These are phyloP conservation scores for Marasmius fiardii DNA, from an alignment of 1,284 basidiomycete genomes.

Conservation along the genomic window DNA sequence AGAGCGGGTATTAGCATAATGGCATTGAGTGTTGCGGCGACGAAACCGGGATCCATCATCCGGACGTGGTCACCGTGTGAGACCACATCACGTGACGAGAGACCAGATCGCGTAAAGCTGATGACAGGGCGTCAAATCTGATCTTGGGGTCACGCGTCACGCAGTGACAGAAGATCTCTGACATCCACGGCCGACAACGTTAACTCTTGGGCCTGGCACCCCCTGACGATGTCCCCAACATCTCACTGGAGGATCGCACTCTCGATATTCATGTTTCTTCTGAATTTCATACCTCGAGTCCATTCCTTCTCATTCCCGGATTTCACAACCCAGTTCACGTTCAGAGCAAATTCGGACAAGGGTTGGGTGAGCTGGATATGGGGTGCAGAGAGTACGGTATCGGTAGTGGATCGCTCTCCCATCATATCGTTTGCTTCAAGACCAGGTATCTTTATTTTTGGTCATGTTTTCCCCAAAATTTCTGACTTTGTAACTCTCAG, in stretches of 20 bases:
- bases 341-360: slow-evolving; percentile 33
- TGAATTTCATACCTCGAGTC: not conserved
- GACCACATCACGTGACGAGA: too few species aligned
- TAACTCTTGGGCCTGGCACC: too few species aligned
- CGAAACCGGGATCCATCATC: too few species aligned
- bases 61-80: too few species aligned
- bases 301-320: slow-evolving; percentile 1
- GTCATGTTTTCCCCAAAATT: not conserved
- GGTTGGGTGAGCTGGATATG: slow-evolving; percentile 65
- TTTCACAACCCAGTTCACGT: slow-evolving; percentile 1
- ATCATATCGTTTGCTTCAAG: slow-evolving; percentile 62
- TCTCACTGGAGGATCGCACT: not conserved
- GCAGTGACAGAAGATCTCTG: too few species aligned
- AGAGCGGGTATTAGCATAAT: not conserved
- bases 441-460: slow-evolving; percentile 33
- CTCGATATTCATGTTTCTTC: not conserved
- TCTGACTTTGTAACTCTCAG: slow-evolving; percentile 32
- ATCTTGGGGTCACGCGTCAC: too few species aligned
- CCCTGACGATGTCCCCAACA: too few species aligned
- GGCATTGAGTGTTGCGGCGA: not conserved
- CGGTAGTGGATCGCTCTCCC: slow-evolving; percentile 70
- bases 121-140: too few species aligned
- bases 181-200: too few species aligned
- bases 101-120: too few species aligned
- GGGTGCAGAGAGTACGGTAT: slow-evolving; percentile 76